These are phyloP conservation scores for Athelia sp. DNA, from an alignment of 1,284 basidiomycete genomes.

Conservation along the genomic window DNA sequence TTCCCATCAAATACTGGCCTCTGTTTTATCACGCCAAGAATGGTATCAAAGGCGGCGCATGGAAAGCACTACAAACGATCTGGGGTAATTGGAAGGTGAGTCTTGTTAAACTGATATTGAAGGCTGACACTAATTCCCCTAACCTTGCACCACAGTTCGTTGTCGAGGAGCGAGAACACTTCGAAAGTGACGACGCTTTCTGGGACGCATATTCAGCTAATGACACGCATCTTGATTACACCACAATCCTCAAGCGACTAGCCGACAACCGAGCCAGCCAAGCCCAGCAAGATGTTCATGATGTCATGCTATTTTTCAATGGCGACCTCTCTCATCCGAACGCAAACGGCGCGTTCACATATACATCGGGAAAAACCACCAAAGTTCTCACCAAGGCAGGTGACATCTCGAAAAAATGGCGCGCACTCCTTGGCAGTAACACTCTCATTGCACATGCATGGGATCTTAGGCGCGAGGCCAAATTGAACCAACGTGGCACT, in stretches of 20 bases:
- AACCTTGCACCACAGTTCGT: not conserved
- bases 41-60: conserved; percentile 7
- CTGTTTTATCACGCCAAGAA: conserved; percentile 13
- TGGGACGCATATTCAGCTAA: conserved; percentile 11
- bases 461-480: too few species aligned
- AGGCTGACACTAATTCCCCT: not conserved
- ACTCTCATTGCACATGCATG: not conserved
- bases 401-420: conserved; percentile 9
- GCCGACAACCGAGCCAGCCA: not conserved
- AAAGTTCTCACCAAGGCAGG: conserved; percentile 6
- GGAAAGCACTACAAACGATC: conserved; percentile 9
- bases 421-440: conserved; percentile 6
- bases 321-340: not conserved
- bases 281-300: not conserved
- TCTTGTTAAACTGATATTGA: conserved; percentile 7
- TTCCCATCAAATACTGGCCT: conserved; percentile 16
- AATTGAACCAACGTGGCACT: too few species aligned
- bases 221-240: conserved; percentile 1
- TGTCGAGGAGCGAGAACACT: conserved; percentile 10
- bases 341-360: not conserved
- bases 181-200: conserved; percentile 10
- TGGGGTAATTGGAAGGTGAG: conserved; percentile 20
- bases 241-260: not conserved
- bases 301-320: not conserved
- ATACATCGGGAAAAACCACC: conserved; percentile 3